Evolutionary conservation across 2,329 filamentous ascomycete genomes (phyloP), one percentile per base, ranked within the genome.

Genomic region (Coleophoma cylindrospora): DNA sequence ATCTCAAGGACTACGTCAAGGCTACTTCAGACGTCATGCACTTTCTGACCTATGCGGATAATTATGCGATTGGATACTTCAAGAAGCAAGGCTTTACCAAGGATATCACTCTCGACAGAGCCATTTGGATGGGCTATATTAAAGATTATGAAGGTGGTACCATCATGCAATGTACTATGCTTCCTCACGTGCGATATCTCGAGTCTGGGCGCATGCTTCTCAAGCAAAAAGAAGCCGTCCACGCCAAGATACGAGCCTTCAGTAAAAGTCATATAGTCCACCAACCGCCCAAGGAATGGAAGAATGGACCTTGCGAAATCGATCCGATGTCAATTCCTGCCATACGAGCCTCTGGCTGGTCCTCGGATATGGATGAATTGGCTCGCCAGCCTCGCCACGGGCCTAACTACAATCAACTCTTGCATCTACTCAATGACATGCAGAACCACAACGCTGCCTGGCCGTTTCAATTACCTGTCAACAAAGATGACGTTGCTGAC

Each of bases 21-120:
- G 91, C 92, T 7, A 96, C 92, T 1, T 95, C 89, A 48, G 86
- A 91, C 57, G 91, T 99, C 44, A 97, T 96, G 91, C 91, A 99
- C 69, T 99, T 99, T 69, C 77, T 99, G 2, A 99, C 94, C 1
- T 99, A 99, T 64, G 94, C 94, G 57, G 94, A 99, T 69, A 99
- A 99, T 68, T 97, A 97, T 64, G 94, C 94, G 37, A 99, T 96
- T 57, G 94, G 94, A 11, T 99, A 97, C 68, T 99, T 99, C 71
- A 95, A 97, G 69, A 99, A 99, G 67, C 94, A 99, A 67, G 94
- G 94, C 0, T 99, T 99, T 65, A 97, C 94, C 2, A 99, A 99
- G 67, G 92, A 99, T 62, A 97, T 99, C 56, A 96, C 91, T 0
- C 81, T 99, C 1, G 88, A 94, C 52, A 87, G 85, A 62, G 84